phyloP scores from a whole-genome alignment of 306 rosid genomes.

The Acmispon strigosus region DNA sequence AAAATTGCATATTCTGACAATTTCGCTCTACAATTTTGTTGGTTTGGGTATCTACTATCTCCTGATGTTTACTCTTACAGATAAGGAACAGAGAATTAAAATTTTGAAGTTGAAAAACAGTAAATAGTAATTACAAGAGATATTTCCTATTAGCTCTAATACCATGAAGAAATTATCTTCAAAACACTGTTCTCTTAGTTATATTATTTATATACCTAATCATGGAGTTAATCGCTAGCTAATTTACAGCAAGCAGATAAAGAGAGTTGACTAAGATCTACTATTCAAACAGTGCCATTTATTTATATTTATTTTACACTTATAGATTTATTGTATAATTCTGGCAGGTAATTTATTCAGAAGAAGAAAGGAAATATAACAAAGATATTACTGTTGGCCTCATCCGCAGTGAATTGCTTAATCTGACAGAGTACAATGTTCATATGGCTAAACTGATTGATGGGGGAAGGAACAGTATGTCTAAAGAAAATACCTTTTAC shows the following conservation, averaged over 20 bases:
- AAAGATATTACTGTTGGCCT: constrained; percentile 89
- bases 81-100: background rate
- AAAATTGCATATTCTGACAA: constrained; percentile 1
- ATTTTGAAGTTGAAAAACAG: background rate
- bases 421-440: constrained; percentile 94
- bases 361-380: constrained; percentile 89
- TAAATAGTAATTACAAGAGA: background rate
- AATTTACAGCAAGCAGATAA: background rate
- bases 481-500: background rate
- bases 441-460: constrained; percentile 97
- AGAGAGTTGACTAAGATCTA: background rate
- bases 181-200: background rate
- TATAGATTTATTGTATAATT: background rate
- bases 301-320: background rate
- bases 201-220: background rate
- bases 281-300: background rate
- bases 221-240: background rate
- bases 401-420: constrained; percentile 75
- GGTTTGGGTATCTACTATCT: constrained; percentile 1
- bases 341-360: constrained; percentile 88
- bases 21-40: background rate
- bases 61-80: background rate
- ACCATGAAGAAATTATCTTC: background rate
- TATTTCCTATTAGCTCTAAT: background rate
- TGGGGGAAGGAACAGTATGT: constrained; percentile 97